These are phyloP conservation scores for Styphnolobium japonicum DNA, from an alignment of 306 rosid species.

Conservation along the genomic window DNA sequence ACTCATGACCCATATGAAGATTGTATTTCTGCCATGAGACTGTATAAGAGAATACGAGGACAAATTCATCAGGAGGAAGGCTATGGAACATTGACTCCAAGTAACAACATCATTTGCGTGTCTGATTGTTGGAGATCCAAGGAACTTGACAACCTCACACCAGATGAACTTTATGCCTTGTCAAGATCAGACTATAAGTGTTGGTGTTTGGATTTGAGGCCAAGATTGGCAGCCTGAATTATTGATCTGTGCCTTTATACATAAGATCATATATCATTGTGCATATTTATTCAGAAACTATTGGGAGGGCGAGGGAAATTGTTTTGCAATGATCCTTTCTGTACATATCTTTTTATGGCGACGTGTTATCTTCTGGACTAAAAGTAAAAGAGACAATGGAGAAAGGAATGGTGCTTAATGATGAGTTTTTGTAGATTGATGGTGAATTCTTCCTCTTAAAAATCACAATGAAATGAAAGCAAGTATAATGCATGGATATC, in stretches of 20 bases:
- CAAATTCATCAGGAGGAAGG: conserved; percentile 43
- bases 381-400: neutral
- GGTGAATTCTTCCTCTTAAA: neutral
- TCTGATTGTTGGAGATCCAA: conserved; percentile 39
- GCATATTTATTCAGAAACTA: neutral
- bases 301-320: neutral
- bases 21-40: conserved; percentile 70
- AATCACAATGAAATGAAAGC: too few species aligned
- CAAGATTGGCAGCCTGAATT: conserved; percentile 18
- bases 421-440: neutral
- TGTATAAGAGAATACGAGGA: conserved; percentile 67
- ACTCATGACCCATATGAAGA: conserved; percentile 73
- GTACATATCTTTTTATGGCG: neutral
- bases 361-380: neutral
- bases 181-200: conserved; percentile 64
- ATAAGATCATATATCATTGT: neutral
- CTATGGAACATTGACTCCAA: conserved; percentile 10
- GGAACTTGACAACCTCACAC: conserved; percentile 55
- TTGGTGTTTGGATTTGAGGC: conserved; percentile 76
- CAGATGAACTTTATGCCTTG: conserved; percentile 58
- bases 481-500: too few species aligned
- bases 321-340: neutral
- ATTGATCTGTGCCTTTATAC: neutral
- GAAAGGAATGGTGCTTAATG: neutral
- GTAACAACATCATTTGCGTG: neutral